Conservation (phyloP, 2,329 filamentous ascomycete species). For the Arthrinium phaeospermum region DNA sequence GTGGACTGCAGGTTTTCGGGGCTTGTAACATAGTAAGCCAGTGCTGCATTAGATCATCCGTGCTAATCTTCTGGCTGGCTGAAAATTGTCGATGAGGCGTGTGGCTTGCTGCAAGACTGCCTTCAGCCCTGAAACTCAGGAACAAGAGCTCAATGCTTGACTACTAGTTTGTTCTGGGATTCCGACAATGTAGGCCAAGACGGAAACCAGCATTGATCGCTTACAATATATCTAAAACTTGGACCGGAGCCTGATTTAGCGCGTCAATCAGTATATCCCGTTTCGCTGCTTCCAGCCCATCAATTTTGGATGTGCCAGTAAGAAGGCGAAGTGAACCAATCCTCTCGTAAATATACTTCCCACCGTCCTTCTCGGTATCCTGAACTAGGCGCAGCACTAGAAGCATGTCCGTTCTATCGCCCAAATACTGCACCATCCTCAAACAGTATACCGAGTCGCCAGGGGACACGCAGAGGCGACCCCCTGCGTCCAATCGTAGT, state of each 20-base stretch:
- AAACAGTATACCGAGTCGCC: background rate
- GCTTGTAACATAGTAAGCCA: too few relatives aligned
- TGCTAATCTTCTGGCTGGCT: too few relatives aligned
- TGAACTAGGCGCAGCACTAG: background rate
- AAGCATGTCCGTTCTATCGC: background rate
- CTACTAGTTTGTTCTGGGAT: too few relatives aligned
- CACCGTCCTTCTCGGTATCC: background rate
- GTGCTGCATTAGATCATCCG: too few relatives aligned
- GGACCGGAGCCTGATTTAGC: background rate
- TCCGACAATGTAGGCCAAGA: too few relatives aligned
- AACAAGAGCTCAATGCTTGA: too few relatives aligned
- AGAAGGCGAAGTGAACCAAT: background rate
- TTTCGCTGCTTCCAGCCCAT: background rate
- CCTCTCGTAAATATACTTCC: background rate
- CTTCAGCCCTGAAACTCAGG: too few relatives aligned
- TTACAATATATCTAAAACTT: background rate
- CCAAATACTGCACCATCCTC: background rate
- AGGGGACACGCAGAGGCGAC: background rate
- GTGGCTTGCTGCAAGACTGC: background rate
- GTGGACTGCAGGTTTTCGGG: too few relatives aligned
- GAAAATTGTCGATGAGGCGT: background rate
- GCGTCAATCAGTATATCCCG: background rate
- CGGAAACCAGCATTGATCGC: too few relatives aligned
- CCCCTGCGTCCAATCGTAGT: background rate
- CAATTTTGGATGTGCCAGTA: background rate